Evolutionary conservation across 2,329 filamentous ascomycete genomes (phyloP).

Genomic region (Aspergillus versicolor): DNA sequence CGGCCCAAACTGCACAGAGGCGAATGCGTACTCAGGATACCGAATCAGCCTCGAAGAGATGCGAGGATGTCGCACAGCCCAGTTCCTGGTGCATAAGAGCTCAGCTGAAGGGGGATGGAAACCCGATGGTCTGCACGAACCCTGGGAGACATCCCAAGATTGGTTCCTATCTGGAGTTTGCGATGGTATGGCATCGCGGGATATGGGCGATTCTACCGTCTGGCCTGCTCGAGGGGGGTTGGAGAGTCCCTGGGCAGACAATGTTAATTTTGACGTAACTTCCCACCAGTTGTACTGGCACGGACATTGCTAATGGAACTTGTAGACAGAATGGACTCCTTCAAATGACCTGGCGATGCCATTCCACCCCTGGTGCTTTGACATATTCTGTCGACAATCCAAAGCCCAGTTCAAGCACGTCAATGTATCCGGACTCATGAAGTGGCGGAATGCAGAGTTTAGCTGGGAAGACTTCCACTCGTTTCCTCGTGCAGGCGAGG

Average conservation of each 20-base stretch:
- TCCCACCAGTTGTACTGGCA: not conserved
- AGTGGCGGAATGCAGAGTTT: constrained; percentile 16
- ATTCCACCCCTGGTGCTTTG: constrained; percentile 23
- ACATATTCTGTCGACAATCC: constrained; percentile 19
- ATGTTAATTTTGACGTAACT: not conserved
- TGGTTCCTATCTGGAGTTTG: not conserved
- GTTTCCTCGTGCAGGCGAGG: not conserved
- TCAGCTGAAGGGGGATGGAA: not conserved
- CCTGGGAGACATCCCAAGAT: not conserved
- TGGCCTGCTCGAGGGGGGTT: not conserved
- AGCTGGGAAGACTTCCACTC: not conserved
- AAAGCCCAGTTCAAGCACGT: constrained; percentile 13
- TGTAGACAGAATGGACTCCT: no score
- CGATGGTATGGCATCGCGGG: not conserved
- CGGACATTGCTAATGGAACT: not conserved
- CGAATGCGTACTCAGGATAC: not conserved
- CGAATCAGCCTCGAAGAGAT: constrained; percentile 16
- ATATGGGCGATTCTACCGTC: not conserved
- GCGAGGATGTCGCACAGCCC: constrained; percentile 16
- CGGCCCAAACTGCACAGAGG: not conserved
- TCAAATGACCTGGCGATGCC: constrained; percentile 9
- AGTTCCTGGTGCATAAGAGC: constrained; percentile 16
- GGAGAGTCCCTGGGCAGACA: not conserved
- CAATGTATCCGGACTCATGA: constrained; percentile 11
- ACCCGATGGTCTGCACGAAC: not conserved